Percentiles rank a stretch among this genome's conserved stretches.
Evolutionary conservation across 768 basidiomycete species (phyloP).

Genomic region (Pleurotus pulmonarius): DNA sequence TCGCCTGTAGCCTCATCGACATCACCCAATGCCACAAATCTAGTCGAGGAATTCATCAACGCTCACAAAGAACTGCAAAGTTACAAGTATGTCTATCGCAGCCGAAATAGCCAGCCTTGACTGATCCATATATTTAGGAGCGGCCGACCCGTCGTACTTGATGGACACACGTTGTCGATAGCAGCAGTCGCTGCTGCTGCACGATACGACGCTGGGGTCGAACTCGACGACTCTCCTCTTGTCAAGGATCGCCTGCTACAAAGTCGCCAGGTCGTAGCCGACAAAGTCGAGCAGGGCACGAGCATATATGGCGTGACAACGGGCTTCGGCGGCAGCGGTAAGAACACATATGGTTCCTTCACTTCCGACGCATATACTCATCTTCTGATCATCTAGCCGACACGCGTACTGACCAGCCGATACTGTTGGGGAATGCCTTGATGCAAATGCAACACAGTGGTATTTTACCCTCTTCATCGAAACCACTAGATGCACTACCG

Average conservation of each 20-base stretch:
- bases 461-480: conserved; percentile 53
- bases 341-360: background rate
- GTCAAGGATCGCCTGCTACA: conserved; percentile 53
- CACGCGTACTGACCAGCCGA: conserved; percentile 64
- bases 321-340: conserved; percentile 80
- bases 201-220: conserved; percentile 51
- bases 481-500: conserved; percentile 48
- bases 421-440: conserved; percentile 60
- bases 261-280: conserved; percentile 59
- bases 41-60: conserved; percentile 56
- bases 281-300: conserved; percentile 62
- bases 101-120: background rate
- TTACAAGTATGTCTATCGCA: conserved; percentile 48
- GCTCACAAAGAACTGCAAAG: conserved; percentile 58
- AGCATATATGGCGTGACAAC: conserved; percentile 82
- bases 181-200: conserved; percentile 76
- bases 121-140: conserved; percentile 33
- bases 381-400: conserved; percentile 46
- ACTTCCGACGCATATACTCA: background rate
- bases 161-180: conserved; percentile 70
- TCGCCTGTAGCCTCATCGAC: conserved; percentile 17
- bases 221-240: conserved; percentile 43
- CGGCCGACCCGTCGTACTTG: conserved; percentile 60
- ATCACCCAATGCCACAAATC: conserved; percentile 21
- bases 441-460: conserved; percentile 76